phyloP scores from a whole-genome alignment of 257 asterid genomes.

The Schizonepeta tenuifolia region DNA sequence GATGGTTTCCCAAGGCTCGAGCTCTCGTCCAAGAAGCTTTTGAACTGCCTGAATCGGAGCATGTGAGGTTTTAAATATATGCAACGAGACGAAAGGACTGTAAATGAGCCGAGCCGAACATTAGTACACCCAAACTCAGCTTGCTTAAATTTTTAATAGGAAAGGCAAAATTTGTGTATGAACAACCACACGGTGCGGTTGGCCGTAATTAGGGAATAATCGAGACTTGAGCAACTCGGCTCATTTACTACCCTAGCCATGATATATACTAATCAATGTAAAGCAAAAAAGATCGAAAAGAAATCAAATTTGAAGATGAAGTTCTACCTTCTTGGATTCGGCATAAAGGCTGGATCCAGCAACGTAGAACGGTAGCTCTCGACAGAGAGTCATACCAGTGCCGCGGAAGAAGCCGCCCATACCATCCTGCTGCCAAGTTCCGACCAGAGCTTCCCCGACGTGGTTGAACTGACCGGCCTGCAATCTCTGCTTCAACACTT shows the following conservation, averaged over 20 bases:
- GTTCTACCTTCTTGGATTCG: constrained; percentile 80
- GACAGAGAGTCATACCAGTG: constrained; percentile 88
- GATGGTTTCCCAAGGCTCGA: constrained; percentile 82
- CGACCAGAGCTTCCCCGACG: constrained; percentile 78
- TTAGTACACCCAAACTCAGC: not conserved
- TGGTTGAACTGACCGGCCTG: constrained; percentile 82
- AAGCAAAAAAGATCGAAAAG: not conserved
- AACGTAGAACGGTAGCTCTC: constrained; percentile 91
- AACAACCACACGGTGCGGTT: no score
- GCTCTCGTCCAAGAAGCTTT: constrained; percentile 63
- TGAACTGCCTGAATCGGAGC: constrained; percentile 55
- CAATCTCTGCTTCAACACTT: constrained; percentile 86
- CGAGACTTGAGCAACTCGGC: not conserved
- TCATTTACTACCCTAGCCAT: not conserved
- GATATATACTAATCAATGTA: not conserved
- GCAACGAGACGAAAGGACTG: not conserved
- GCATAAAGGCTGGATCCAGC: constrained; percentile 89
- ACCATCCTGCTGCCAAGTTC: constrained; percentile 89
- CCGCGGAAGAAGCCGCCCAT: constrained; percentile 89
- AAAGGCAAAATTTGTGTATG: not conserved
- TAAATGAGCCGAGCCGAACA: not conserved
- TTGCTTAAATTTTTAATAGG: no score
- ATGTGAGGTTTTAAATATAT: not conserved
- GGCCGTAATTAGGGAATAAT: no score
- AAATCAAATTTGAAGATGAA: not conserved